Evolutionary conservation across 1,284 basidiomycete species (phyloP).

Genomic region (Cryptococcus sp.): DNA sequence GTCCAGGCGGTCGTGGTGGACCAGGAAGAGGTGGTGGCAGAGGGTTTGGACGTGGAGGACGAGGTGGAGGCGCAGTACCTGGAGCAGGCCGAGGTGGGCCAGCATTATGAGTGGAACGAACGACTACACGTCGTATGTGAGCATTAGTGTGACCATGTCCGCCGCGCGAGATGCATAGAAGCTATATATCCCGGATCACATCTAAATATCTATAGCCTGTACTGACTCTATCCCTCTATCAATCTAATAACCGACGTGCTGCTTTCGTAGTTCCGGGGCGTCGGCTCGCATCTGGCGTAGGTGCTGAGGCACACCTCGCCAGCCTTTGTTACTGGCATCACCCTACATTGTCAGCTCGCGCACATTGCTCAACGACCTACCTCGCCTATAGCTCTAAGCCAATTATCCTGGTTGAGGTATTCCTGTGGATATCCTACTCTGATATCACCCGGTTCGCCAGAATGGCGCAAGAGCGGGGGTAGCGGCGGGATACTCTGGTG

Average conservation of each 20-base stretch:
- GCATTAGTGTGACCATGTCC: too few relatives aligned
- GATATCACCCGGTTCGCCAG: constrained; percentile 16
- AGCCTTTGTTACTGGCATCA: background rate
- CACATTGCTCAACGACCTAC: constrained; percentile 1
- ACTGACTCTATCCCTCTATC: background rate
- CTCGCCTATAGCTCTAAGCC: constrained; percentile 31
- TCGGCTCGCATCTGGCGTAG: background rate
- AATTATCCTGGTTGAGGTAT: constrained; percentile 29
- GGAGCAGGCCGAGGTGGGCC: constrained; percentile 5
- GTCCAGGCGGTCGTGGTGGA: background rate
- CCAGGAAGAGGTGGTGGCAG: constrained; percentile 7
- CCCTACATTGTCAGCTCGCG: background rate
- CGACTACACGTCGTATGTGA: too few relatives aligned
- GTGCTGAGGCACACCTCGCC: background rate
- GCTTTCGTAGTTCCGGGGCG: background rate
- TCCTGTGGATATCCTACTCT: constrained; percentile 22
- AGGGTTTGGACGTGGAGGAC: constrained; percentile 10
- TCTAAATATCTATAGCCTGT: background rate
- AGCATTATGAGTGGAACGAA: too few relatives aligned
- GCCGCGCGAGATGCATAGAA: too few relatives aligned
- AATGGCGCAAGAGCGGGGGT: constrained; percentile 17
- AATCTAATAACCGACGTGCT: background rate
- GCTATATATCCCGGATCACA: too few relatives aligned
- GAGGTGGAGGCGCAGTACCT: constrained; percentile 1
- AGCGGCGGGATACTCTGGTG: constrained; percentile 19